phyloP scores from a whole-genome alignment of 371 early-diverging fungal genomes.

The Rhizopus sp. region DNA sequence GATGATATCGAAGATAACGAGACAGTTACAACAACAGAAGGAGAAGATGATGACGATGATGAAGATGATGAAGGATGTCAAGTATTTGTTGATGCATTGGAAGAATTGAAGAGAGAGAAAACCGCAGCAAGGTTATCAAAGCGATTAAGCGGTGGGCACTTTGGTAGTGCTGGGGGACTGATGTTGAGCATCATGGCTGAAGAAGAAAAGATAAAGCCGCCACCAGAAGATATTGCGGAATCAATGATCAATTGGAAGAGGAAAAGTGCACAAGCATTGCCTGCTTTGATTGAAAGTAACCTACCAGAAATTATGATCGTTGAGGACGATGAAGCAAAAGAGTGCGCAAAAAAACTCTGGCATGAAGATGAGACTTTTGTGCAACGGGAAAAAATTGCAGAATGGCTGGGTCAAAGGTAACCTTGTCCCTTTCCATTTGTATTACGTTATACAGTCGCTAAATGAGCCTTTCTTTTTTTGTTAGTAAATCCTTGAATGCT shows the following conservation, averaged over 20 bases:
- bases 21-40: conserved; percentile 1
- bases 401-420: conserved; percentile 53
- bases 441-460: not conserved
- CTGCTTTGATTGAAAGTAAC: not conserved
- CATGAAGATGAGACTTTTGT: conserved; percentile 41
- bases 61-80: conserved; percentile 33
- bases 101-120: conserved; percentile 45
- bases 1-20: conserved; percentile 18
- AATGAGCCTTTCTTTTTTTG: not conserved
- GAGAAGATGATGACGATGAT: conserved; percentile 25
- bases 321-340: conserved; percentile 22
- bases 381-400: conserved; percentile 45
- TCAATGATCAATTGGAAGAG: conserved; percentile 50
- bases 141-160: conserved; percentile 52
- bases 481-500: conserved; percentile 52
- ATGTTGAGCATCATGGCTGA: conserved; percentile 34
- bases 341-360: conserved; percentile 41
- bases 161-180: conserved; percentile 52
- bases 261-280: conserved; percentile 23
- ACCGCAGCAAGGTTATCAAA: conserved; percentile 37
- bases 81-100: conserved; percentile 47
- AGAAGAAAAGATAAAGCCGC: conserved; percentile 19
- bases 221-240: conserved; percentile 39
- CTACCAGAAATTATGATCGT: conserved; percentile 1
- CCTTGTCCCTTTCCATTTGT: not conserved